Evolutionary conservation across 1,139 yeast species (phyloP), one percentile per base, ranked within the genome.

Genomic region (Arxiozyma slooffiae): DNA sequence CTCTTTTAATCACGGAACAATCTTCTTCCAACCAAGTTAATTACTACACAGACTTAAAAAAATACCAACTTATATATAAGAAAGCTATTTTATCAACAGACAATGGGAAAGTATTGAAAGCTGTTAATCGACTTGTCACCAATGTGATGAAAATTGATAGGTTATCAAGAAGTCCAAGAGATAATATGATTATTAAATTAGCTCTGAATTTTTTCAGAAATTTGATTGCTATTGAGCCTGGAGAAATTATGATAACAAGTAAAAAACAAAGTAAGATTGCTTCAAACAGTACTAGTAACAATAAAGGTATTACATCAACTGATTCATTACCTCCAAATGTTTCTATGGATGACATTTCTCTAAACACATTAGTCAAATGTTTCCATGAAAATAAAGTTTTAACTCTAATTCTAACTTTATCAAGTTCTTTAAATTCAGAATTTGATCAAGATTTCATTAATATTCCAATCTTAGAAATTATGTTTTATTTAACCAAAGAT

Each of bases 131-230:
- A 48, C 66, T 92, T 43, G 85, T 85, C 0, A 67, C 85, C 14
- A 87, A 88, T 1, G 76, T 85, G 0, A 69, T 92, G 50, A 69
- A 77, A 11, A 72, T 76, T 48, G 71, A 76, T 0, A 76, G 72
- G 54, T 59, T 69, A 1, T 82, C 83, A 41, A 74, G 97, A 55
- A 80, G 81, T 4, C 74, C 81, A 0, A 72, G 88, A 47, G 97
- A 90, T 58, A 81, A 80, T 55, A 82, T 85, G 46, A 77, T 89
- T 23, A 68, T 92, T 48, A 79, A 84, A 52, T 74, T 92, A 55
- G 88, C 85, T 26, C 69, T 90, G 17, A 80, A 79, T 51, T 80
- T 92, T 60, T 73, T 90, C 53, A 75, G 96, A 57, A 92, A 94
- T 63, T 61, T 92, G 17, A 69, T 86, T 9, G 78, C 80, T 46